Evolutionary conservation across 2,329 filamentous ascomycete genomes (phyloP), one percentile per base, ranked within the genome.

Genomic region (Tolypocladium paradoxum): DNA sequence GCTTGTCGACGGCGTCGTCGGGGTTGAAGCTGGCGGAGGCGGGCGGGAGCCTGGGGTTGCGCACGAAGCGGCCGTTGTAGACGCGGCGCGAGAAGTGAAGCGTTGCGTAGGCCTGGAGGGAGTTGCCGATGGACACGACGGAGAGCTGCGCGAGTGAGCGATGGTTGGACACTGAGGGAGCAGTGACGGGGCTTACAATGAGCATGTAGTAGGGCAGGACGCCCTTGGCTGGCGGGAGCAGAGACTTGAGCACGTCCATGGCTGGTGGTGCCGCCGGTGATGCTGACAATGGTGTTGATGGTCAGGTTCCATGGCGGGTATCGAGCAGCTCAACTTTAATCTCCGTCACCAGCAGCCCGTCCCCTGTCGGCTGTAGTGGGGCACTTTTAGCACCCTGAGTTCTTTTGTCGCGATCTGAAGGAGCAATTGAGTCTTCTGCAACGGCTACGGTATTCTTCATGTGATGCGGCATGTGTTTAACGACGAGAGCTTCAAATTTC

Each of bases 1-100:
- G 70, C 64, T 82, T 82, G 59, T 76, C 67, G 31, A 73, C 69
- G 58, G 75, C 72, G 63, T 82, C 77, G 24, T 79, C 77, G 14
- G 76, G 74, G 62, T 79, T 71, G 67, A 69, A 73, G 37, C 62
- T 65, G 47, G 65, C 63, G 51, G 73, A 68, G 53, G 64, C 70
- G 48, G 70, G 62, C 11, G 68, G 69, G 12, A 79, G 68, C 34
- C 69, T 65, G 38, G 68, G 55, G 72, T 81, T 81, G 51, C 72
- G 69, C 22, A 83, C 70, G 62, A 82, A 83, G 57, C 72, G 72
- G 56, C 83, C 83, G 61, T 85, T 82, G 76, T 97, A 99, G 65
- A 97, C 82, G 68, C 89, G 86, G n/a, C 85, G 83, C 8, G 90
- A 90, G 73, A 88, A 95, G 68, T 84, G 77, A 4, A 91, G 78